Base-by-base conservation (phyloP, 305 asterid genomes). In the Striga hermonthica region DNA sequence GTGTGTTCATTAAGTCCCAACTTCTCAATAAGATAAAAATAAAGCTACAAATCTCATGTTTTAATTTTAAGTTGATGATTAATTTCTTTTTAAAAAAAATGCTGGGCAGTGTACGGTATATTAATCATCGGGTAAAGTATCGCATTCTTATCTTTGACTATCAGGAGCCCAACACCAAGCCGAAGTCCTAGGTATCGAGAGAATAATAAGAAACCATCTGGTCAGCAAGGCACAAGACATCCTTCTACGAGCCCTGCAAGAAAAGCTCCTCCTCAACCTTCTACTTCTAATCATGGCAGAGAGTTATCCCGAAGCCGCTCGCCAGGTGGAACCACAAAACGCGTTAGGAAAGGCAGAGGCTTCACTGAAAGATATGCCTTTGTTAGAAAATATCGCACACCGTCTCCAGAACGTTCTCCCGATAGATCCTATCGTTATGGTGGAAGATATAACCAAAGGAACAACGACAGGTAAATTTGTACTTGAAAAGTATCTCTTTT, bases 361-460 rank as follows among this genome's bases (percentile, higher is more conserved):
- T 93, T 93, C 63, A 93, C 99, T 60, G 89, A 84, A 15, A 76
- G 77, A 62, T 93, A 79, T 78, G 75, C 94, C 39, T 93, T 82
- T 71, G 99, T 84, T 48, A 82, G 99, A 72, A 92, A 89, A 65
- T 93, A 88, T 44, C 95, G 97, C n/a, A 90, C 99, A 11, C 99
- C 97, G 52, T 88, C 97, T 72, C 99, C 99, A 28, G 89, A 85
- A 72, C 77, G 82, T 38, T 76, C 83, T 62, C 83, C 84, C 60
- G 82, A 84, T 74, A 81, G 92, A 73, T 75, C 97, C 64, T 78
- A 79, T 76, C 70, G 76, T 64, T 84, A 85, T 57, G 79, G 95
- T 39, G 96, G 95, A 72, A 82, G 96, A 81, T 78, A 88, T 73
- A 36, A 74, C 68, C 86, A 79, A 44, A 84, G 94, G 74, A 83